Base-by-base conservation (phyloP, 2,329 filamentous ascomycete genomes). In the Calonectria multiphialidica region DNA sequence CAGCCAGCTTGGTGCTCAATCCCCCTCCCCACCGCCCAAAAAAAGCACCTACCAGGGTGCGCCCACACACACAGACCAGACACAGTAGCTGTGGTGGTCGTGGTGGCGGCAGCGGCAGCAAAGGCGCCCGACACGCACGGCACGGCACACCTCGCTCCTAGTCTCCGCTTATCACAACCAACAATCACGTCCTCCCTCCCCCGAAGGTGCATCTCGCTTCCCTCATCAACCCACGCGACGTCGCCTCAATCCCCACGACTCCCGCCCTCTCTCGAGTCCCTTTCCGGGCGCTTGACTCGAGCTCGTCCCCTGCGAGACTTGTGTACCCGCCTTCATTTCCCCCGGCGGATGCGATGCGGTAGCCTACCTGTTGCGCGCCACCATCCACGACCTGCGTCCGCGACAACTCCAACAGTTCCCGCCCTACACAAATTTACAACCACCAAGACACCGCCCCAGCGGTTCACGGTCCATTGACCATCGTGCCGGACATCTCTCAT, bases 271-370 rank as follows among this genome's bases (percentile, higher is more conserved):
- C 63, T 66, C 55, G 44, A 63, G 59, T 61, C 55, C 40, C 35
- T 50, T 59, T 37, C 61, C 66, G 40, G 62, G 67, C 45, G 69
- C 71, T 72, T 63, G 45, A 59, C 62, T 44, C 42, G 65, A 44
- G 45, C 44, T 59, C 45, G 44, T 70, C 30, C 44, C 40, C 35
- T 9, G 16, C 44, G 30, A 62, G 21, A 18, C 44, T 50, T 33
- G 53, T 67, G 61, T 50, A 53, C 59, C 55, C 47, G 61, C 21
- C 23, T 44, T 72, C 70, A 30, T 49, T 62, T 63, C 8, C 44
- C 44, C 61, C 49, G 65, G 71, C 66, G 75, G 72, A 75, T 79
- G 76, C 75, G 59, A 79, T 79, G 72, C 67, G 49, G 76, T 79
- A 67, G 75, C 25, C 53, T 37, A 59, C 21, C 68, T 70, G 44